Base-by-base conservation (phyloP, 768 basidiomycete genomes). In the Pleurotus giganteus region DNA sequence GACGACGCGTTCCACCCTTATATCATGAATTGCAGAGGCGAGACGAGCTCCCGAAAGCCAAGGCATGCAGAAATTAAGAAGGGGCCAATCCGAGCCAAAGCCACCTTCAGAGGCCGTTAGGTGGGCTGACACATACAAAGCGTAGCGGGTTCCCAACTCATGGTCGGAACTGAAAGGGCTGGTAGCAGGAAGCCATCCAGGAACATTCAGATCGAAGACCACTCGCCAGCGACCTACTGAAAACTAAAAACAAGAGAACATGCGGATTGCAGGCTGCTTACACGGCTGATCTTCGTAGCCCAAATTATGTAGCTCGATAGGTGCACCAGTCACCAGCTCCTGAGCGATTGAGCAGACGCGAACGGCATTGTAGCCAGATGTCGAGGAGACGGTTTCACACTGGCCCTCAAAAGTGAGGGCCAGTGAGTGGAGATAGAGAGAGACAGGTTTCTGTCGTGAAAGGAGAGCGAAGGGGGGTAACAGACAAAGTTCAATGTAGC, bases 181-280 rank as follows among this genome's bases (percentile, higher is more conserved):
- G 13, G 82, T 77, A 1, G 78, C 75, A 6, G 94, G 94, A 2
- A 97, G 77, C 94, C 94, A 96, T 15, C 93, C 94, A 4, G 94
- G 93, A n/a, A 95, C 72, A 13, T 82, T 78, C 3, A 97, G 70
- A 66, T 93, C 86, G 67, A 95, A 96, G 15, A 85, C 74, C 53
- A 93, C 74, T 60, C 88, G 84, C 86, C 92, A 92, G 29, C 68
- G 68, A 61, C 73, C 79, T 81, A 39, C 12, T 57, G 26, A 39
- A 34, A 13, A 44, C 27, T 15, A 37, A 41, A 41, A 17, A 23
- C 17, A 34, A 54, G 42, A 31, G 50, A 57, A 51, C n/a, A 15
- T 53, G 34, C 28, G 36, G 27, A 24, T n/a, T 28, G 27, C 12
- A 13, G 3, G 21, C 11, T 5, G 66, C 68, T 65, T 70, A 78